Evolutionary conservation across 139 green algal genomes (phyloP), one percentile per base, ranked within the genome.

Genomic region (Micractinium sp.): DNA sequence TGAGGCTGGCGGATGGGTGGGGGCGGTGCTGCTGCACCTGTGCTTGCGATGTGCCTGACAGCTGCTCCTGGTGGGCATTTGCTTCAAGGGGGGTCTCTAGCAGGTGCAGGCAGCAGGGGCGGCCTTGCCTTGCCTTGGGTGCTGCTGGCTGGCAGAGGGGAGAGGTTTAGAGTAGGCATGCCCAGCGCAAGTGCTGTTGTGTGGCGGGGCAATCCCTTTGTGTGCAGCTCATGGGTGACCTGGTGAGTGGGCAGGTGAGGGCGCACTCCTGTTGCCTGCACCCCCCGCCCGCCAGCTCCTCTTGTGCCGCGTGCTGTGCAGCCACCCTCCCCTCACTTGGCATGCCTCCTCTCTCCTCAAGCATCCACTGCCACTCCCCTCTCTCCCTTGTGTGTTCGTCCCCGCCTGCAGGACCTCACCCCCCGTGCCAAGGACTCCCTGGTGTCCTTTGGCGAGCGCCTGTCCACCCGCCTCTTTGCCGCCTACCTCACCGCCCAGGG

Each of bases 371-470:
- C 9, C 47, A 56, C 47, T 56, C 9, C n/a, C n/a, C n/a, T 56
- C 47, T 56, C 47, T 56, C 47, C 47, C 47, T 56, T 56, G 7
- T 56, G 47, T 19, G 31, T 36, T 20, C 22, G 23, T 63, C 15
- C 25, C 82, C 0, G 36, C 38, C 39, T 90, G 47, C 93, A 98
- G 93, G 97, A 99, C 85, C 91, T 99, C 31, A 99, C 97, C 1
- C 89, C 91, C 1, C 93, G 98, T 53, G 97, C 97, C 31, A 94
- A 94, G 78, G 98, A 99, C 94, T 96, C 92, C 83, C 90, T 99
- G 33, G 98, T 99, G 41, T 99, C 96, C 3, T 99, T 99, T 90
- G 98, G 98, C 38, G 98, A 99, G 95, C 96, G 98, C 74, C 94
- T 99, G 86, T 97, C 95, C 41, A 99, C 97, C 0, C 94, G 98